Evolutionary conservation across 2,329 filamentous ascomycete genomes (phyloP), one percentile per base, ranked within the genome.

Genomic region (Phaeosphaeria sp.): DNA sequence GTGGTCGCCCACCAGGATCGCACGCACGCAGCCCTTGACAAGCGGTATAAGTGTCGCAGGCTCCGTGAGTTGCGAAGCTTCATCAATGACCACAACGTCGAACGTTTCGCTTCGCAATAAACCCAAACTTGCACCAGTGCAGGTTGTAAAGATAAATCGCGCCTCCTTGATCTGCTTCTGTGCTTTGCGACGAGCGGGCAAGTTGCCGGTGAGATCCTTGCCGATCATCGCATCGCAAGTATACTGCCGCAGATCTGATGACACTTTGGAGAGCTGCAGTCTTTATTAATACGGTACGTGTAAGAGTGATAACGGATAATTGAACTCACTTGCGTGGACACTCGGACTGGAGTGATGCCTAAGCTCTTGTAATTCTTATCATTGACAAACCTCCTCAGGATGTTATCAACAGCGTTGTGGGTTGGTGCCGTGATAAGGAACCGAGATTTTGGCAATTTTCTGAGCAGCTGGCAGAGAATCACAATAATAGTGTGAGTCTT

Each of bases 61-160:
- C 55, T 83, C 80, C 0, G 79, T 81, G 54, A 79, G 79, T 57
- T 83, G 80, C 2, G 80, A 83, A 6, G 81, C 80, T 67, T 83
- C 80, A 54, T 82, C 79, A 4, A 83, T 71, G 54, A 82, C 75
- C 15, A 81, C 78, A 6, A 74, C 75, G 30, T 77, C 71, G 51
- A 82, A 81, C 0, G 48, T 25, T 51, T 81, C 68, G 3, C 62
- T 67, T 17, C 79, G 75, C 5, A 82, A 72, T 3, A 83, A 61
- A 0, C 79, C 79, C 0, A 82, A 66, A 0, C 75, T 78, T 13
- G 79, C 73, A 18, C 79, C 79, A 20, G 76, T 77, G 51, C 80
- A 82, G 0, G 79, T 82, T 0, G 79, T 81, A 55, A 82, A 83
- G 6, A 82, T 68, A n/a, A 81, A 67, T 1, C 72, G 62, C 25